Conservation (phyloP, 2,329 filamentous ascomycete genomes). For the Dendryphion nanum region DNA sequence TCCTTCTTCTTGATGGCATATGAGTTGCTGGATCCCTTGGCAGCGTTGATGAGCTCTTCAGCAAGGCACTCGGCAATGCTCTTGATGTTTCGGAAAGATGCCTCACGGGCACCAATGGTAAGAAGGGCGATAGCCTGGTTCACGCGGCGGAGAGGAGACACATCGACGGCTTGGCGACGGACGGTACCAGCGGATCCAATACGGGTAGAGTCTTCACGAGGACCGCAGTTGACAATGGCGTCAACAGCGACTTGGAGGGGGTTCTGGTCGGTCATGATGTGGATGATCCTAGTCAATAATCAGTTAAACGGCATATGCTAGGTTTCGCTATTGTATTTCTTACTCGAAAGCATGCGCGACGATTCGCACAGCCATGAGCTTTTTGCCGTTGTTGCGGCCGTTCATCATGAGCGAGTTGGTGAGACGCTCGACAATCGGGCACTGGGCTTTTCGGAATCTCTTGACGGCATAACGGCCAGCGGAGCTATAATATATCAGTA, state of each 20-base stretch:
- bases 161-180: conserved; percentile 99
- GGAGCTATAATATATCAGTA: too few relatives aligned
- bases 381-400: conserved; percentile 99
- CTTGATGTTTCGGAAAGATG: conserved; percentile 99
- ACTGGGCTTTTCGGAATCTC: conserved; percentile 99
- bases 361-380: conserved; percentile 99
- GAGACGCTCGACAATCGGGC: conserved; percentile 99
- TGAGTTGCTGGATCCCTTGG: conserved; percentile 99
- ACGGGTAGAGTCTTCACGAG: conserved; percentile 99
- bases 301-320: too few relatives aligned
- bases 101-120: conserved; percentile 98
- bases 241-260: conserved; percentile 99
- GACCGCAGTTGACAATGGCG: conserved; percentile 99
- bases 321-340: too few relatives aligned
- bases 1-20: conserved; percentile 99
- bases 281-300: too few relatives aligned
- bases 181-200: conserved; percentile 99
- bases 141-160: conserved; percentile 97
- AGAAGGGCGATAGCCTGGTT: conserved; percentile 99
- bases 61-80: conserved; percentile 98
- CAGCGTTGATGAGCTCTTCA: conserved; percentile 99
- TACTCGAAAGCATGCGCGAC: conserved; percentile 98
- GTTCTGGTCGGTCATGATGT: conserved; percentile 99
- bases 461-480: conserved; percentile 98
- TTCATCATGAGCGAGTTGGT: conserved; percentile 99